phyloP scores from a whole-genome alignment of 2,329 filamentous ascomycete species.

The Penicillium sp. region DNA sequence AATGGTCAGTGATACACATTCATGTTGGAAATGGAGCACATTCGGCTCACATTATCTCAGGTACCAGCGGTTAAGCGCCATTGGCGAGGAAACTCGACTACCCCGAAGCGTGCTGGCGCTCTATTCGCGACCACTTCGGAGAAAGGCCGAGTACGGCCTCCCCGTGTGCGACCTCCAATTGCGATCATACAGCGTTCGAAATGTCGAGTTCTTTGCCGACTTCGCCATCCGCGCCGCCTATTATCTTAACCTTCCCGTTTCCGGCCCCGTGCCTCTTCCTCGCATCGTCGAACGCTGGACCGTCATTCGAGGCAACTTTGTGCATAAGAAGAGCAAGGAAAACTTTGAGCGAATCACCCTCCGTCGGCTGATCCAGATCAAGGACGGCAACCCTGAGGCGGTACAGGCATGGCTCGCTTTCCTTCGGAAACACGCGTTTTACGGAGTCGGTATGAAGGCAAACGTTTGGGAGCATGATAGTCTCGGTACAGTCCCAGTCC shows the following conservation, averaged over 20 bases:
- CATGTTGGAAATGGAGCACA: background rate
- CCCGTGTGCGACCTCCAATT: constrained; percentile 88
- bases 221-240: constrained; percentile 93
- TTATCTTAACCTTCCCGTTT: constrained; percentile 80
- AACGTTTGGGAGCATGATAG: constrained; percentile 87
- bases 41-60: constrained; percentile 21
- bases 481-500: constrained; percentile 52
- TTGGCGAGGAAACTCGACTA: constrained; percentile 49
- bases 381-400: constrained; percentile 80
- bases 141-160: constrained; percentile 67
- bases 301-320: constrained; percentile 80
- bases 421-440: constrained; percentile 83
- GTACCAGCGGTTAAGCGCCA: constrained; percentile 34
- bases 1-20: constrained; percentile 26
- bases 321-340: constrained; percentile 95
- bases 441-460: constrained; percentile 98
- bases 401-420: constrained; percentile 92
- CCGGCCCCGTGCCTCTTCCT: constrained; percentile 79
- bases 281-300: constrained; percentile 91
- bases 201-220: constrained; percentile 90
- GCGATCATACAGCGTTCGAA: constrained; percentile 82
- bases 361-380: constrained; percentile 81
- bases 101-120: constrained; percentile 79
- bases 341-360: constrained; percentile 93
- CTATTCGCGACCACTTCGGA: constrained; percentile 77